phyloP scores from a whole-genome alignment of 2,329 filamentous ascomycete genomes.

The Colletotrichum gloeosporioides region DNA sequence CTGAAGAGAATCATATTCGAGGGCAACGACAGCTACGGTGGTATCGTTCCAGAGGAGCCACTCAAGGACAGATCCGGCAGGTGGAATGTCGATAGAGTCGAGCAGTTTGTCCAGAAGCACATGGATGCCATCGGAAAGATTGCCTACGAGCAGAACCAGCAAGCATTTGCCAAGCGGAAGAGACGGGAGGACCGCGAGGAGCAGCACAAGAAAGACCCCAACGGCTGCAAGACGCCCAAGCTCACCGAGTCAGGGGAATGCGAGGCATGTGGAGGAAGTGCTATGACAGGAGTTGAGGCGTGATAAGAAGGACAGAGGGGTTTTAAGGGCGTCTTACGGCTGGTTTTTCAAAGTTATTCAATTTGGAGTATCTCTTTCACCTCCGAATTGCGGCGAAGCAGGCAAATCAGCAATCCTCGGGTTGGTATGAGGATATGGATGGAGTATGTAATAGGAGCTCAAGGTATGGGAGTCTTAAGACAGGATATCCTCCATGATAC shows the following conservation, averaged over 20 bases:
- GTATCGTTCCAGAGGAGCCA: conserved; percentile 27
- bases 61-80: neutral
- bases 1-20: conserved; percentile 57
- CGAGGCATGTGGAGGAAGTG: neutral
- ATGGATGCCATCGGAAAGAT: neutral
- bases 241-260: neutral
- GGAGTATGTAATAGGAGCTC: neutral
- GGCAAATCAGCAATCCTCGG: neutral
- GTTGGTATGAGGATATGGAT: neutral
- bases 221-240: neutral
- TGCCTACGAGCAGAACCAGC: neutral
- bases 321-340: neutral
- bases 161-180: neutral
- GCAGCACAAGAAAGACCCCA: neutral
- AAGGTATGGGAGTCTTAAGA: neutral
- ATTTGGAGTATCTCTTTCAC: neutral
- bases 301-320: neutral
- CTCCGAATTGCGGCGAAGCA: too few relatives aligned
- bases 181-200: neutral
- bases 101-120: neutral
- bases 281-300: neutral
- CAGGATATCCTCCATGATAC: neutral
- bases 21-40: conserved; percentile 41
- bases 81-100: neutral
- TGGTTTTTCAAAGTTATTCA: neutral